Conservation (phyloP, 2,329 filamentous ascomycete genomes). For the Arthroderma uncinatum region DNA sequence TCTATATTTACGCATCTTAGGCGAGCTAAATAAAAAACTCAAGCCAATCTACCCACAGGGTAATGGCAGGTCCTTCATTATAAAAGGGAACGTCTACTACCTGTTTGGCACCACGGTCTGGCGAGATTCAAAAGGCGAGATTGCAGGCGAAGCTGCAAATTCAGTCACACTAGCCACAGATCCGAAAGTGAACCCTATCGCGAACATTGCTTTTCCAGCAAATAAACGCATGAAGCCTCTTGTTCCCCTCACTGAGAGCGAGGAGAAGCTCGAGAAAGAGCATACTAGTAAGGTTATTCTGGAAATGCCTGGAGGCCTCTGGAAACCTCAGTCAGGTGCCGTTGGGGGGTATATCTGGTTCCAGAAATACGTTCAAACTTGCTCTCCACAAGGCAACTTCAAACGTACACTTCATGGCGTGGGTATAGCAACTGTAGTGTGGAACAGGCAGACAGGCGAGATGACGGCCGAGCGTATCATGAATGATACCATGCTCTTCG, state of each 20-base stretch:
- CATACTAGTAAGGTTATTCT: conserved; percentile 6
- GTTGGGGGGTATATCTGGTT: conserved; percentile 14
- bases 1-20: conserved; percentile 3
- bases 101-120: conserved; percentile 8
- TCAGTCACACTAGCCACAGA: conserved; percentile 7
- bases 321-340: conserved; percentile 4
- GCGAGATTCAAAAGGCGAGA: not conserved
- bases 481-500: conserved; percentile 7
- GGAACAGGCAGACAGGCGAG: conserved; percentile 7
- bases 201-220: conserved; percentile 4
- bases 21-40: conserved; percentile 5
- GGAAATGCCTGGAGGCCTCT: conserved; percentile 9
- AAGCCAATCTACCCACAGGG: conserved; percentile 5
- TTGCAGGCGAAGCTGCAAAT: conserved; percentile 3
- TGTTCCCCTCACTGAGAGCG: conserved; percentile 9
- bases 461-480: conserved; percentile 6
- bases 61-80: conserved; percentile 8
- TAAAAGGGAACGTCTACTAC: conserved; percentile 8
- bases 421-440: conserved; percentile 10
- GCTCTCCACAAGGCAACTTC: not conserved
- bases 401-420: conserved; percentile 8
- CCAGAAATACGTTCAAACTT: conserved; percentile 7
- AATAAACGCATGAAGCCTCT: conserved; percentile 7
- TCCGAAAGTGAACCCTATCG: not conserved
- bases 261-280: conserved; percentile 7